These are phyloP conservation scores for Trichoderma parareesei DNA, from an alignment of 495 filamentous ascomycete genomes.

Conservation along the genomic window DNA sequence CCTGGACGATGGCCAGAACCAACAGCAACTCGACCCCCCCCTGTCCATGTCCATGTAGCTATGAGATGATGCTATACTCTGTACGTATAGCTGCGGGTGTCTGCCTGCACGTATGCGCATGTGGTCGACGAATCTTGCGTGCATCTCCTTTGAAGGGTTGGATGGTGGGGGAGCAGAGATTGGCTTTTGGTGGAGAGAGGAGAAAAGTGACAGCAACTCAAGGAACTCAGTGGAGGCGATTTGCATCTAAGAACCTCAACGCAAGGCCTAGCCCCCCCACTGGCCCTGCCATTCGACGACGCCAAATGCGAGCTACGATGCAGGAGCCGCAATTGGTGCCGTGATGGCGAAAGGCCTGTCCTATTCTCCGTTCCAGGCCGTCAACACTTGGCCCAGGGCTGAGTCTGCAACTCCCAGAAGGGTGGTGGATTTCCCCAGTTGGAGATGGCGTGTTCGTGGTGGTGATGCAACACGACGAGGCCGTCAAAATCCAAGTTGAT, in stretches of 20 bases:
- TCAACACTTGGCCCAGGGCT: neutral
- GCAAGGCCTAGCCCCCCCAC: slow-evolving; percentile 4
- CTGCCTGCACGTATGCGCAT: neutral
- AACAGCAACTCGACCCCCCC: slow-evolving; percentile 4
- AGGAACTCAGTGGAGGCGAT: neutral
- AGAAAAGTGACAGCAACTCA: neutral
- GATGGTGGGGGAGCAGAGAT: neutral
- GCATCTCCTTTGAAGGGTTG: neutral
- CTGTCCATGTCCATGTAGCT: neutral
- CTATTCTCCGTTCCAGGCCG: neutral
- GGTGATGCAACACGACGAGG: too few relatives aligned
- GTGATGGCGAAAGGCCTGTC: neutral
- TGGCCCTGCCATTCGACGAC: slow-evolving; percentile 2
- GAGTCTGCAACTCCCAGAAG: neutral
- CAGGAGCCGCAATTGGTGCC: slow-evolving; percentile 7
- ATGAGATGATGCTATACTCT: neutral
- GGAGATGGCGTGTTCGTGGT: too few relatives aligned
- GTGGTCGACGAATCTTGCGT: neutral
- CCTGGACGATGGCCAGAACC: neutral
- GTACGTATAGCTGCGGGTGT: neutral
- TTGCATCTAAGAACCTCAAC: slow-evolving; percentile 5
- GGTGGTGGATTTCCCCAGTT: too few relatives aligned
- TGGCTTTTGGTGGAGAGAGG: slow-evolving; percentile 3
- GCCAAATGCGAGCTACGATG: slow-evolving; percentile 4
- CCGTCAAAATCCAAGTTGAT: too few relatives aligned